phyloP scores from a whole-genome alignment of 192 early-diverging fungal species.

The Backusella liffmaniae region DNA sequence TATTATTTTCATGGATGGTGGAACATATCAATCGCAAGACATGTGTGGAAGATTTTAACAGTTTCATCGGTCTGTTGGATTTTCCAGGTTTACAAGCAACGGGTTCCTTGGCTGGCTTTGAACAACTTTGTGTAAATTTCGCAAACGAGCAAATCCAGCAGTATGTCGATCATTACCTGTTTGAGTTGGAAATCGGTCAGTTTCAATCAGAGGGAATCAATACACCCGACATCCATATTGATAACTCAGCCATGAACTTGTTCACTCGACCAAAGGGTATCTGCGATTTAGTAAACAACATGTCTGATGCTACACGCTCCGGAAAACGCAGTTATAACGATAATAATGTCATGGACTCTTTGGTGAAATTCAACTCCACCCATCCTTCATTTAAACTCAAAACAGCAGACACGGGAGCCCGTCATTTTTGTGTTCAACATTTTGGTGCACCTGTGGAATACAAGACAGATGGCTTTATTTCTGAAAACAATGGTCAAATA shows the following conservation, averaged over 20 bases:
- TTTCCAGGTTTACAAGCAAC: slow-evolving; percentile 65
- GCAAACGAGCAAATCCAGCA: slow-evolving; percentile 67
- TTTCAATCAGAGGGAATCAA: slow-evolving; percentile 53
- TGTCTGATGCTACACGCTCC: slow-evolving; percentile 30
- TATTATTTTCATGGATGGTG: slow-evolving; percentile 85
- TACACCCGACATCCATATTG: slow-evolving; percentile 37
- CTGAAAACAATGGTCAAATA: slow-evolving; percentile 67
- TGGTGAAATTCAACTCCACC: slow-evolving; percentile 29
- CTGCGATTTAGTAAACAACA: slow-evolving; percentile 39
- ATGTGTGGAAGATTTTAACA: slow-evolving; percentile 62
- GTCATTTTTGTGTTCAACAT: slow-evolving; percentile 70
- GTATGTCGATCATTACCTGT: slow-evolving; percentile 49
- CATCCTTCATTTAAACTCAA: slow-evolving; percentile 42
- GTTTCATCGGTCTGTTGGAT: slow-evolving; percentile 85
- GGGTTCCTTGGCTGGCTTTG: slow-evolving; percentile 49
- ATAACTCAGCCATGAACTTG: slow-evolving; percentile 43
- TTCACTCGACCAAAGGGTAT: slow-evolving; percentile 53
- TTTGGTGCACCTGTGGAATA: slow-evolving; percentile 74
- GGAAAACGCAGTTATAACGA: slow-evolving; percentile 44
- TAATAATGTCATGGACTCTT: slow-evolving; percentile 33
- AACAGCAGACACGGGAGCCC: slow-evolving; percentile 32
- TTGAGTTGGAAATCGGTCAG: slow-evolving; percentile 47
- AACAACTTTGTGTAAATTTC: slow-evolving; percentile 65
- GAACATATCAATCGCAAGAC: slow-evolving; percentile 86
- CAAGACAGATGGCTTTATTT: slow-evolving; percentile 69